phyloP scores from a whole-genome alignment of 2,329 filamentous ascomycete genomes.

The Botrytis fabae region DNA sequence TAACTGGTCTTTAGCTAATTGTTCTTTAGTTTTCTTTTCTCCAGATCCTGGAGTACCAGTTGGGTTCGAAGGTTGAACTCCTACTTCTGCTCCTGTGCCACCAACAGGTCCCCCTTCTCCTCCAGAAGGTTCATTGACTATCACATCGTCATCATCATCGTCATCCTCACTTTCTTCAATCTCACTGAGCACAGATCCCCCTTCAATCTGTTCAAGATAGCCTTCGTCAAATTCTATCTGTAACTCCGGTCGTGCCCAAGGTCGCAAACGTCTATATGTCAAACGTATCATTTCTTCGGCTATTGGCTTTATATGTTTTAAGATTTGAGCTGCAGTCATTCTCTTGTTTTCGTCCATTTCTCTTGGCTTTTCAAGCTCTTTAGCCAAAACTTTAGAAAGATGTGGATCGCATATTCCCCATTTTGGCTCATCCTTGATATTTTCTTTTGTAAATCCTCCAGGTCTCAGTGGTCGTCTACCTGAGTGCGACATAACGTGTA shows the following conservation, averaged over 20 bases:
- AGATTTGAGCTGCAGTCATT: background rate
- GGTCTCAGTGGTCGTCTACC: background rate
- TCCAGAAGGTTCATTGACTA: background rate
- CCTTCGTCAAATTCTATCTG: background rate
- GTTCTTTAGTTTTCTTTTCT: background rate
- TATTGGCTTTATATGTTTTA: background rate
- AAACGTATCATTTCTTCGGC: conserved; percentile 5
- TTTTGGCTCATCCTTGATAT: background rate
- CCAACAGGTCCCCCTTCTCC: background rate
- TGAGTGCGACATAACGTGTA: background rate
- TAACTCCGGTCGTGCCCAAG: background rate
- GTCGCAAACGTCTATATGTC: background rate
- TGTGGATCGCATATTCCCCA: background rate
- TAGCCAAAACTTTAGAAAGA: background rate
- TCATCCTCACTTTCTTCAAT: background rate
- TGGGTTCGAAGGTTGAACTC: too few relatives aligned
- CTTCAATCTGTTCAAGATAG: background rate
- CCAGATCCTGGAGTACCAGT: too few relatives aligned
- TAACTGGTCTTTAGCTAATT: too few relatives aligned
- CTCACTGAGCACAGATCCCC: background rate
- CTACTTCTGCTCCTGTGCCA: background rate
- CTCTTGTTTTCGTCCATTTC: background rate
- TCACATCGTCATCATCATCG: background rate
- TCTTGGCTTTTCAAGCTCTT: conserved; percentile 3
- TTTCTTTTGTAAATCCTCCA: background rate